A percentile compares a stretch with the other conserved stretches of the same genome.
Conservation (phyloP, 768 basidiomycete genomes). For the Xerocomus potaroensis region DNA sequence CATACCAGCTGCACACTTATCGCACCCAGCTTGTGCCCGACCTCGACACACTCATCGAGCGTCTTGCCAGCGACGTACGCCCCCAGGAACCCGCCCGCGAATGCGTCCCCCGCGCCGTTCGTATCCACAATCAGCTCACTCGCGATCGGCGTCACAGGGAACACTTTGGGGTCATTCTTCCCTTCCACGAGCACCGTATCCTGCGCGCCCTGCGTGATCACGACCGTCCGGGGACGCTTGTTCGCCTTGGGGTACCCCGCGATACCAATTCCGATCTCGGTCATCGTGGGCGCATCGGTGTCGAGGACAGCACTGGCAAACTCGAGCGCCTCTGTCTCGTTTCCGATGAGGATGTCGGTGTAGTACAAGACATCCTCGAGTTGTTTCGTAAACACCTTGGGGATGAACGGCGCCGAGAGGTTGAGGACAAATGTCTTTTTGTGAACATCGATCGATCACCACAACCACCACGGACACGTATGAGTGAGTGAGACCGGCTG, state of each 20-base stretch:
- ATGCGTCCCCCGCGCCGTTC: constrained; percentile 97
- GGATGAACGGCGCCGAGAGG: constrained; percentile 96
- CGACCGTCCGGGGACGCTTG: constrained; percentile 72
- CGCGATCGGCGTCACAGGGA: constrained; percentile 52
- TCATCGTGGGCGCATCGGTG: neutral
- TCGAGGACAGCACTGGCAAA: constrained; percentile 71
- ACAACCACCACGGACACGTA: no score
- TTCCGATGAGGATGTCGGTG: constrained; percentile 91
- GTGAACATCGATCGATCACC: no score
- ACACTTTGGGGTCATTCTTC: constrained; percentile 46
- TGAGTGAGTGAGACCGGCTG: no score
- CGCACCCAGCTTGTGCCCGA: constrained; percentile 80
- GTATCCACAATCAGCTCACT: constrained; percentile 84
- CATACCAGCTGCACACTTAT: constrained; percentile 81
- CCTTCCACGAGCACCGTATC: constrained; percentile 74
- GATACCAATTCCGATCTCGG: constrained; percentile 33
- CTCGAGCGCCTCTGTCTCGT: constrained; percentile 89
- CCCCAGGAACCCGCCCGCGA: constrained; percentile 94
- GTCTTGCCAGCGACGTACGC: constrained; percentile 76
- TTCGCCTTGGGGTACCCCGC: constrained; percentile 77
- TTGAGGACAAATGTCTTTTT: constrained; percentile 92
- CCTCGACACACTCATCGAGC: constrained; percentile 72
- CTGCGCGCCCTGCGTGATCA: constrained; percentile 88
- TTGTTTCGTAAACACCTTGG: constrained; percentile 85
- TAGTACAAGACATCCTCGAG: constrained; percentile 78